These are phyloP conservation scores for Collybiopsis luxurians DNA, from an alignment of 768 basidiomycete genomes.

Conservation along the genomic window DNA sequence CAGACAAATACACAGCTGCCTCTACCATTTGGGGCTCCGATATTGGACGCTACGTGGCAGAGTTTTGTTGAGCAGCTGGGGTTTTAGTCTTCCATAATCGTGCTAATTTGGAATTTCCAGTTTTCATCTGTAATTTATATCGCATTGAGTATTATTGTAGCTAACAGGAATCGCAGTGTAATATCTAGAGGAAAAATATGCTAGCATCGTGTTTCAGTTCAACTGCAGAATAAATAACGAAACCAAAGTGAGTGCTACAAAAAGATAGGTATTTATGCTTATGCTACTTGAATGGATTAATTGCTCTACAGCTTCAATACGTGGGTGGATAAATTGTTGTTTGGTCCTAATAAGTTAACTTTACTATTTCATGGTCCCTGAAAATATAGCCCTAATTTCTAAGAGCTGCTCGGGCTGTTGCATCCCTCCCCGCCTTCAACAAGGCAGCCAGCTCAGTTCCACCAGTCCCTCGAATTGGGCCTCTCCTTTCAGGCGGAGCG, in stretches of 20 bases:
- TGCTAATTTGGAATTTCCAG: neutral
- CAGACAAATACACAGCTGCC: constrained; percentile 1
- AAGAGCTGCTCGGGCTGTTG: constrained; percentile 66
- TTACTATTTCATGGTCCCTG: neutral
- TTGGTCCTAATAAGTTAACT: neutral
- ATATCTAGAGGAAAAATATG: too few species aligned
- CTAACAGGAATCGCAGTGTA: neutral
- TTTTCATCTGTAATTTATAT: neutral
- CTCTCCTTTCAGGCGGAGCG: constrained; percentile 20
- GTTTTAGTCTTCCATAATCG: constrained; percentile 21
- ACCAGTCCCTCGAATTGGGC: constrained; percentile 79
- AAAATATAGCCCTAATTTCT: constrained; percentile 29
- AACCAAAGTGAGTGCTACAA: too few species aligned
- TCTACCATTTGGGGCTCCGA: constrained; percentile 21
- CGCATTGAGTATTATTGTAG: too few species aligned
- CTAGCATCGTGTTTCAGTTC: too few species aligned
- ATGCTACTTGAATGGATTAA: too few species aligned
- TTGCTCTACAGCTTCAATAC: too few species aligned
- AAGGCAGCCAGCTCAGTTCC: constrained; percentile 81
- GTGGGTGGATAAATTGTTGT: too few species aligned
- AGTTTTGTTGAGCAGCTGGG: constrained; percentile 70
- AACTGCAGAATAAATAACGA: too few species aligned
- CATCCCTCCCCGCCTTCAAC: constrained; percentile 88
- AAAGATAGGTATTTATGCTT: too few species aligned
- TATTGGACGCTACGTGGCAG: constrained; percentile 63